Evolutionary conservation across 2,329 filamentous ascomycete genomes (phyloP).

Genomic region (Trichoderma harzianum): DNA sequence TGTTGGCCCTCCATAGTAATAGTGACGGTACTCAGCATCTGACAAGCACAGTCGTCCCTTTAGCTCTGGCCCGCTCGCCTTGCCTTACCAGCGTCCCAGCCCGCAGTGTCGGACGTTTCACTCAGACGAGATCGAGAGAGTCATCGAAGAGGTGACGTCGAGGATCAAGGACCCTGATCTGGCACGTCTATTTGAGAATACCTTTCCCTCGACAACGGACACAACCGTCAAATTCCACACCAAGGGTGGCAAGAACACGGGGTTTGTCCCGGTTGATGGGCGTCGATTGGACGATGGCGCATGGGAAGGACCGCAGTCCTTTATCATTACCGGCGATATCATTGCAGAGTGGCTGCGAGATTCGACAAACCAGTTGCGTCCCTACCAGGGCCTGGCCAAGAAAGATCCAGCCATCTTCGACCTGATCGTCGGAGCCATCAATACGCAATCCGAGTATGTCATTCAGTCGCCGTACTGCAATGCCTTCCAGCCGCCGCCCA

Average conservation of each 20-base stretch:
- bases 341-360: conserved; percentile 90
- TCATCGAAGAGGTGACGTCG: conserved; percentile 77
- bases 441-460: conserved; percentile 92
- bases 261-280: conserved; percentile 35
- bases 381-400: conserved; percentile 81
- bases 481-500: conserved; percentile 91
- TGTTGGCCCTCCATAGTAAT: conserved; percentile 17
- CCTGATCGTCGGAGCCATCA: conserved; percentile 87
- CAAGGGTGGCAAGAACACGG: conserved; percentile 49
- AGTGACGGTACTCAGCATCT: not conserved
- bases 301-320: conserved; percentile 85
- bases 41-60: conserved; percentile 60
- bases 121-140: conserved; percentile 80
- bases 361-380: conserved; percentile 87
- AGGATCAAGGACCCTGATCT: conserved; percentile 83
- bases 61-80: conserved; percentile 71
- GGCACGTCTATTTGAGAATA: conserved; percentile 89
- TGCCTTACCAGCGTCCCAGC: conserved; percentile 85
- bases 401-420: conserved; percentile 75
- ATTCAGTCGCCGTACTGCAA: conserved; percentile 97
- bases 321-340: conserved; percentile 91
- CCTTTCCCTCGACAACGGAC: conserved; percentile 81
- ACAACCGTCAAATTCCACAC: conserved; percentile 88
- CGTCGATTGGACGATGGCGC: conserved; percentile 49
- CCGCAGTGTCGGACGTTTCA: conserved; percentile 82